Base-by-base conservation (phyloP, 2,329 filamentous ascomycete species). In the Penicillium hordei region DNA sequence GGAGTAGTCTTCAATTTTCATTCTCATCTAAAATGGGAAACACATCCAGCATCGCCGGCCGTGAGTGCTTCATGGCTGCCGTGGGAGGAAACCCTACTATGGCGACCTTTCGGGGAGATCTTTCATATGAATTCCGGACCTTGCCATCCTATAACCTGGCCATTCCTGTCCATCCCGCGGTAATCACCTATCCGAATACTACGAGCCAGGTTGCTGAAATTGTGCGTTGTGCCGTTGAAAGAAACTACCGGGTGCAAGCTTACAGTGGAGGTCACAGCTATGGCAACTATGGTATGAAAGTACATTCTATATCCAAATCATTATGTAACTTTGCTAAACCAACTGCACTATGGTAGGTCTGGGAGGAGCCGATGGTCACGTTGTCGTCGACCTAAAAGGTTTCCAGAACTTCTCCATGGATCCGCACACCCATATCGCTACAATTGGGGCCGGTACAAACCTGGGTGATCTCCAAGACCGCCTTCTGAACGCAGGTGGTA, bases 281-380 rank as follows among this genome's bases (percentile, higher is more conserved):
- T 52, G 65, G 54, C 0, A 82, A 81, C 39, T 81, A 78, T 54
- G 79, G 79, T 58, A 72, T 72, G 12, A 48, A 25, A 12, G 5
- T 19, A 51, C 1, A 0, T 42, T n/a, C 10, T n/a, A 12, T 12
- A 12, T 17, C 3, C 8, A 6, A 12, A 46, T 33, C 25, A n/a
- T 27, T 3, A 1, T 33, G 1, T 33, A 3, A 17, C 19, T 13
- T 39, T 34, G 19, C 46, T 46, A 38, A 57, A 48, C 3, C 19
- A 10, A 2, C 6, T 17, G 0, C 17, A 5, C 23, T 19, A 9
- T 45, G 5, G 8, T 34, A 75, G 73, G 69, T 8, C 66, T 73
- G 3, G 74, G 75, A 34, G 75, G 74, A 15, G 52, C 58, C 4
- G 65, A 74, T 39, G 71, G 72, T 2, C 62, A 65, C 6, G 52